These are phyloP conservation scores for Vaccinium macrocarpon DNA, from an alignment of 148 eudicot species.

Conservation along the genomic window DNA sequence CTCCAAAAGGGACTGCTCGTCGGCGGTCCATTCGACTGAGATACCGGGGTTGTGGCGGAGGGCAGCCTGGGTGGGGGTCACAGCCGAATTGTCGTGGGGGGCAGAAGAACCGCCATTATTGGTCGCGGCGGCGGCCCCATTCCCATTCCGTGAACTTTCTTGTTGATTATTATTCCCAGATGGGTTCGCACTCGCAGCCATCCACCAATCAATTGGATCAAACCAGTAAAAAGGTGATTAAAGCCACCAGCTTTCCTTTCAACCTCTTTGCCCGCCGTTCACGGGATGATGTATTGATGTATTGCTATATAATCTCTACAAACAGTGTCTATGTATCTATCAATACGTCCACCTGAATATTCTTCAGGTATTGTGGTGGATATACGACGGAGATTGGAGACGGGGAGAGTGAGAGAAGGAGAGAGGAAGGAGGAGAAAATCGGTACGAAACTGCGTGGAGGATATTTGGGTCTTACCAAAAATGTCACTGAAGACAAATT, in stretches of 20 bases:
- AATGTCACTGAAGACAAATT: not conserved
- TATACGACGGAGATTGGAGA: not conserved
- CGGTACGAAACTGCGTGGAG: not conserved
- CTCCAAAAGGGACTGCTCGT: conserved; percentile 71
- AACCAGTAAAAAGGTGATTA: not conserved
- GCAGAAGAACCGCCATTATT: conserved; percentile 33
- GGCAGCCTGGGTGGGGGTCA: conserved; percentile 42
- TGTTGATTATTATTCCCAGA: conserved; percentile 35
- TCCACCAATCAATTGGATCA: conserved; percentile 13
- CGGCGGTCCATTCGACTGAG: conserved; percentile 64
- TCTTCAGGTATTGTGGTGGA: not conserved
- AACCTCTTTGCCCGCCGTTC: not conserved
- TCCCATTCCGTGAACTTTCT: conserved; percentile 27
- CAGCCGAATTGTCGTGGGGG: conserved; percentile 47
- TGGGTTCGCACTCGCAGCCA: conserved; percentile 64
- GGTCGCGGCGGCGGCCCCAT: conserved; percentile 21
- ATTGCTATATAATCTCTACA: not conserved
- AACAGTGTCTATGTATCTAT: not conserved
- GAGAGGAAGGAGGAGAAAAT: not conserved
- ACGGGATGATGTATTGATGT: not conserved
- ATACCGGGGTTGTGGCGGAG: conserved; percentile 77
- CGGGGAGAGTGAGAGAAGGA: not conserved
- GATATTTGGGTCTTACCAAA: not conserved
- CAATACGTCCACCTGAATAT: not conserved
- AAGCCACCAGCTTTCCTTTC: not conserved